Percentiles rank a stretch among this genome's conserved stretches.
These are phyloP conservation scores for Raphanus raphanistrum DNA, from an alignment of 345 rosid species.

Conservation along the genomic window DNA sequence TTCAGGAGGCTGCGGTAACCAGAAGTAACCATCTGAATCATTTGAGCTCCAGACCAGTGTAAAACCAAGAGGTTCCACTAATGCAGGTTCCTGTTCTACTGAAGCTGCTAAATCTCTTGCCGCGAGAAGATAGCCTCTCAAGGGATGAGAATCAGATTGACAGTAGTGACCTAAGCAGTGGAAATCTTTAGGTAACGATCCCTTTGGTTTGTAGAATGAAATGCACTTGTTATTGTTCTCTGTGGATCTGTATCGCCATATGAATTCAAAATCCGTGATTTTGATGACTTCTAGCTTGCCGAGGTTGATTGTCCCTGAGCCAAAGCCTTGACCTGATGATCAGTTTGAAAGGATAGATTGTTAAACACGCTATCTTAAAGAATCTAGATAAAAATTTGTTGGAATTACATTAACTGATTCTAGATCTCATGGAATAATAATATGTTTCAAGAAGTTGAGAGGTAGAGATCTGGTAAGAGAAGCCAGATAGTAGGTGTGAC, in stretches of 20 bases:
- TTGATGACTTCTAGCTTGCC: slow-evolving; percentile 62
- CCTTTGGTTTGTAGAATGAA: slow-evolving; percentile 63
- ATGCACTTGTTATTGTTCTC: slow-evolving; percentile 49
- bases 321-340: slow-evolving; percentile 66
- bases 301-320: slow-evolving; percentile 64
- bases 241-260: slow-evolving; percentile 57
- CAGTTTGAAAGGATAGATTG: background rate
- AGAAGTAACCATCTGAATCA: slow-evolving; percentile 67
- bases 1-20: slow-evolving; percentile 77
- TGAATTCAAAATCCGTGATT: slow-evolving; percentile 52
- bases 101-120: slow-evolving; percentile 51
- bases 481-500: background rate
- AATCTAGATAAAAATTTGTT: background rate
- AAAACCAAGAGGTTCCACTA: slow-evolving; percentile 65
- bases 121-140: slow-evolving; percentile 66
- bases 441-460: background rate
- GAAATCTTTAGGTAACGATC: slow-evolving; percentile 61
- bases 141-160: slow-evolving; percentile 57
- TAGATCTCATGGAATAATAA: background rate
- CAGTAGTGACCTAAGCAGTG: slow-evolving; percentile 76
- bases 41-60: slow-evolving; percentile 67
- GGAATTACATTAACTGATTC: background rate
- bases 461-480: background rate
- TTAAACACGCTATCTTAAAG: background rate
- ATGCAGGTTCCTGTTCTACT: slow-evolving; percentile 44